Evolutionary conservation across 116 monocot genomes (phyloP), one percentile per base, ranked within the genome.

Genomic region (Iris pallida): DNA sequence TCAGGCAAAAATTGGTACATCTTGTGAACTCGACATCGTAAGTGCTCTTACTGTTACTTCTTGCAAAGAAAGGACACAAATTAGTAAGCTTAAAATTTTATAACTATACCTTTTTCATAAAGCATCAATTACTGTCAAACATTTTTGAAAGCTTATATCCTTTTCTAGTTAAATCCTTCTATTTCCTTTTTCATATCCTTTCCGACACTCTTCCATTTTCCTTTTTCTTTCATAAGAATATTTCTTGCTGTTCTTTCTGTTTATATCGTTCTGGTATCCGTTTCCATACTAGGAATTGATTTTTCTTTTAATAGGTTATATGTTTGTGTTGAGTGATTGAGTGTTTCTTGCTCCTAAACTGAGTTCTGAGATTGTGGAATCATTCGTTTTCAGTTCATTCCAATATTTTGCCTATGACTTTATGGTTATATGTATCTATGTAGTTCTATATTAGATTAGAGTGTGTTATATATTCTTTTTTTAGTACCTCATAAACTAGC

Each of bases 1-100:
- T 75, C 64, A 83, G 59, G 61, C 75, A 83, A n/a, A 71, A 79
- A 72, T 70, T 83, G 51, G 75, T 79, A 14, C 75, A 83, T 54
- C 83, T 83, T 72, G 83, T 83, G 51, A 83, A 79, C 52, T 72
- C 70, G n/a, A 79, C 83, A 41, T 76, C 69, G 81, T 81, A 69
- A 73, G 75, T 11, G 20, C 52, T 65, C 44, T 57, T 69, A 9
- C 46, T 63, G 63, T 63, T 60, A 60, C 4, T 46, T 63, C 46
- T n/a, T 13, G 17, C 42, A 15, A 30, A 30, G 3, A 30, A 30
- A 30, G 63, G 49, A 51, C 49, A 48, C 7, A 51, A 3, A 51
- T 13, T 51, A 9, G 13, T 51, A 51, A 3, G 30, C 49, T 51
- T 7, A 9, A 51, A 51, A 9, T 51, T 51, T 9, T 9, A 9